Evolutionary conservation across 495 filamentous ascomycete species (phyloP).

Genomic region (Poronia punctata): DNA sequence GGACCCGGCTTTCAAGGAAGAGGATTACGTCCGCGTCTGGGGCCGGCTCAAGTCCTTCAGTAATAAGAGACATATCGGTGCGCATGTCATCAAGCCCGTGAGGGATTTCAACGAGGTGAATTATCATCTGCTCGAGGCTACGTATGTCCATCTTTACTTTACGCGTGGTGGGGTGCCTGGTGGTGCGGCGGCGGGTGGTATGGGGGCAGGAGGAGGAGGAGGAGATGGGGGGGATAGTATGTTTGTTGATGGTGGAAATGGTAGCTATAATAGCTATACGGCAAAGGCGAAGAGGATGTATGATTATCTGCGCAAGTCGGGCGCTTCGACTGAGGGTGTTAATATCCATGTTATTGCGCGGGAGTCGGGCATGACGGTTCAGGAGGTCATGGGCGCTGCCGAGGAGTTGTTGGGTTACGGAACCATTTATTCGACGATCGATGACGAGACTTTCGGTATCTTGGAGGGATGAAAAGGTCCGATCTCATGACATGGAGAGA

Average conservation of each 20-base stretch:
- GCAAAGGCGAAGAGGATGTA: constrained; percentile 59
- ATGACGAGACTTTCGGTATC: constrained; percentile 76
- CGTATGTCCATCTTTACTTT: constrained; percentile 77
- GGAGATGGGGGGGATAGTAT: constrained; percentile 32
- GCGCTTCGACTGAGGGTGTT: constrained; percentile 66
- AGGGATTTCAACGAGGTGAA: constrained; percentile 85
- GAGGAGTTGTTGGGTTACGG: constrained; percentile 70
- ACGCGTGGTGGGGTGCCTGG: constrained; percentile 60
- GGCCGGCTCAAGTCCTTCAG: constrained; percentile 72
- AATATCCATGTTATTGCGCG: constrained; percentile 68
- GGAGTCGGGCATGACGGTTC: constrained; percentile 51
- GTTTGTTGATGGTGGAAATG: constrained; percentile 46
- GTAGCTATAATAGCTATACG: constrained; percentile 25
- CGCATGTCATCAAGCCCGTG: constrained; percentile 73
- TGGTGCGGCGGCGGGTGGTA: constrained; percentile 11
- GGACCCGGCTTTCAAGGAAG: constrained; percentile 38
- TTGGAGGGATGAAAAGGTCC: constrained; percentile 41
- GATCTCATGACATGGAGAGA: too few relatives aligned
- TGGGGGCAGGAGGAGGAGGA: constrained; percentile 11
- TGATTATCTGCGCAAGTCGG: constrained; percentile 53
- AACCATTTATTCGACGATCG: constrained; percentile 81
- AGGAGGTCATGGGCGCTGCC: constrained; percentile 65
- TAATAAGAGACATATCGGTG: constrained; percentile 70
- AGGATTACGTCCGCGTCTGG: constrained; percentile 75
- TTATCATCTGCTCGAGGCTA: constrained; percentile 82